phyloP scores from a whole-genome alignment of 2,329 filamentous ascomycete genomes.

The Epichloe brachyelytri region DNA sequence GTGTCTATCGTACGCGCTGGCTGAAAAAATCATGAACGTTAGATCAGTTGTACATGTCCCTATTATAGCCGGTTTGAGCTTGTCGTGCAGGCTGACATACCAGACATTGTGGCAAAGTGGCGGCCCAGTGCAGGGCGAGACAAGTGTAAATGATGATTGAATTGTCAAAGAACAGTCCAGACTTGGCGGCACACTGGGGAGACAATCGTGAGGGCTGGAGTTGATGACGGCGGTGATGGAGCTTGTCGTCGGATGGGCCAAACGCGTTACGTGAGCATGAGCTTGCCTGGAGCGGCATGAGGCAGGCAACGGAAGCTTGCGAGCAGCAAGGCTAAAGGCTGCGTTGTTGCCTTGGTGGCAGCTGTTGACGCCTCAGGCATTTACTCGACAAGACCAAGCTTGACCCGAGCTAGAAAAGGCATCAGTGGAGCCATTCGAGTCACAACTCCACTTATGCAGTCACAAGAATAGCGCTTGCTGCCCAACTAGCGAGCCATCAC shows the following conservation, averaged over 20 bases:
- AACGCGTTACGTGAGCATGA: slow-evolving; percentile 36
- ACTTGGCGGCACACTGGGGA: slow-evolving; percentile 1
- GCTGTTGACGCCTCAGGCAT: slow-evolving; percentile 20
- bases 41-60: slow-evolving; percentile 7
- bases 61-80: background rate
- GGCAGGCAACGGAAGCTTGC: slow-evolving; percentile 13
- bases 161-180: background rate
- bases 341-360: slow-evolving; percentile 16
- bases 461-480: slow-evolving; percentile 3
- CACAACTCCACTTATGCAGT: slow-evolving; percentile 1
- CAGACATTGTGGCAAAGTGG: slow-evolving; percentile 35
- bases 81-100: slow-evolving; percentile 19
- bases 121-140: slow-evolving; percentile 10
- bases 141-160: background rate
- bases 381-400: too few relatives aligned
- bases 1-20: slow-evolving; percentile 89
- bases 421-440: slow-evolving; percentile 2
- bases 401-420: background rate
- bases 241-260: slow-evolving; percentile 12
- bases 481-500: background rate
- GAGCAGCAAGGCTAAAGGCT: slow-evolving; percentile 23
- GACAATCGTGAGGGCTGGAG: slow-evolving; percentile 3
- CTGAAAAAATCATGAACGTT: slow-evolving; percentile 15
- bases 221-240: slow-evolving; percentile 6
- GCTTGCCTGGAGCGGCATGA: slow-evolving; percentile 31